These are phyloP conservation scores for Solanum tarapatanum DNA, from an alignment of 257 asterid genomes.

Conservation along the genomic window DNA sequence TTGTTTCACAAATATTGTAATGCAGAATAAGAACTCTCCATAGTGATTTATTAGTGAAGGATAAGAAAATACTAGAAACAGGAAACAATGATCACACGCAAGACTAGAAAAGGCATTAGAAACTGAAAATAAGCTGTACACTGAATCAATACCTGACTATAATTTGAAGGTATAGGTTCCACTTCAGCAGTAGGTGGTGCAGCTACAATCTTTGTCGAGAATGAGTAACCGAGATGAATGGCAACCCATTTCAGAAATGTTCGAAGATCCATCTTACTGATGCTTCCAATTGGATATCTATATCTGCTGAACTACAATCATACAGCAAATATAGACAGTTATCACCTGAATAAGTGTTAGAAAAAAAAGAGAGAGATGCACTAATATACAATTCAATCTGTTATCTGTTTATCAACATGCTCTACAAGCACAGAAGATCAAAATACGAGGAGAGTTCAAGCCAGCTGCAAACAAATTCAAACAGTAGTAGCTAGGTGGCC, in stretches of 20 bases:
- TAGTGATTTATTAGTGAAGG: background rate
- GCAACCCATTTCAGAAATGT: constrained; percentile 75
- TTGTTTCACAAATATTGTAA: constrained; percentile 22
- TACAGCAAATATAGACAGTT: constrained; percentile 34
- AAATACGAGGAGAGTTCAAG: background rate
- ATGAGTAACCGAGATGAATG: constrained; percentile 65
- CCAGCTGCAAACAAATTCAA: background rate
- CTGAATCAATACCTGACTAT: constrained; percentile 53
- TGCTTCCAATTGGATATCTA: constrained; percentile 80
- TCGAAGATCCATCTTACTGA: constrained; percentile 76
- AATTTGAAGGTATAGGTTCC: constrained; percentile 68
- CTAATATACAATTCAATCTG: background rate
- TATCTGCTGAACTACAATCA: constrained; percentile 95
- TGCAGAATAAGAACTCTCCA: background rate
- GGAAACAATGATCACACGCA: background rate
- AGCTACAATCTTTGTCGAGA: constrained; percentile 73
- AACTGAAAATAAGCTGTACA: background rate
- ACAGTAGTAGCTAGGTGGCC: background rate
- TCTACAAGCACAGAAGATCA: background rate
- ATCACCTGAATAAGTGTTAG: background rate
- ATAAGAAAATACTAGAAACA: background rate
- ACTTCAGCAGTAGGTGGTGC: constrained; percentile 89
- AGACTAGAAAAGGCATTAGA: background rate
- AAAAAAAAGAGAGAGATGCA: background rate
- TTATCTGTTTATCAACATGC: background rate